phyloP scores from a whole-genome alignment of 2,329 filamentous ascomycete species.

The Ceratocystis eucalypticola region DNA sequence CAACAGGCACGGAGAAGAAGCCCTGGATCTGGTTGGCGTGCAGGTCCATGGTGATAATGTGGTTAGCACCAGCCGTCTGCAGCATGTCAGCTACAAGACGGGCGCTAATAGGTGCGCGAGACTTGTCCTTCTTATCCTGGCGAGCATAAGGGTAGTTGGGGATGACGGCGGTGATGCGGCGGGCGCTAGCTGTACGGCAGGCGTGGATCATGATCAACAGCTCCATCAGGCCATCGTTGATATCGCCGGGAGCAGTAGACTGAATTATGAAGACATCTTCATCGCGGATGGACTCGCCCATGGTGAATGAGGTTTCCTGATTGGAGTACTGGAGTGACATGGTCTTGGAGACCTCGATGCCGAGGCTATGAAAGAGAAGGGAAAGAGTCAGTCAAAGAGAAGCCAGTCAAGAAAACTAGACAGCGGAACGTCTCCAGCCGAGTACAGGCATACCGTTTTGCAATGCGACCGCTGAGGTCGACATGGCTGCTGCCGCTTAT shows the following conservation, averaged over 20 bases:
- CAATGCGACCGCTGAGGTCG: slow-evolving; percentile 35
- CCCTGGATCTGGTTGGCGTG: slow-evolving; percentile 90
- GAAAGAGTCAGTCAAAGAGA: slow-evolving; percentile 22
- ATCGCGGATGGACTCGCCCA: slow-evolving; percentile 89
- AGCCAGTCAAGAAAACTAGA: no score
- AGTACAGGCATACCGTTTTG: slow-evolving; percentile 29
- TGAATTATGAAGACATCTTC: slow-evolving; percentile 96
- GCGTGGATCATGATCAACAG: slow-evolving; percentile 97
- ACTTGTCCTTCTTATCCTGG: slow-evolving; percentile 94
- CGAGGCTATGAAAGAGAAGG: slow-evolving; percentile 39
- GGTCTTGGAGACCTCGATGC: slow-evolving; percentile 65
- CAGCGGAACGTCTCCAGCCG: no score
- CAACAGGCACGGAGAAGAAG: slow-evolving; percentile 72
- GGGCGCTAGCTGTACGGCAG: slow-evolving; percentile 53
- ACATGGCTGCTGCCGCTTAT: slow-evolving; percentile 38
- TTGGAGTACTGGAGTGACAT: slow-evolving; percentile 76
- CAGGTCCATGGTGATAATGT: slow-evolving; percentile 85
- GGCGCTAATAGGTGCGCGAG: slow-evolving; percentile 87
- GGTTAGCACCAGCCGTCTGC: slow-evolving; percentile 60
- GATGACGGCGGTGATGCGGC: slow-evolving; percentile 87
- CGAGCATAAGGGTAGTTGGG: slow-evolving; percentile 94
- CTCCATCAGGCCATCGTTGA: slow-evolving; percentile 98
- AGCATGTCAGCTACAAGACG: slow-evolving; percentile 97
- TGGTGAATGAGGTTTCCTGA: slow-evolving; percentile 79
- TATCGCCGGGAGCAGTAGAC: slow-evolving; percentile 85